These are phyloP conservation scores for Debaryomyces sp. DNA, from an alignment of 1,139 yeast genomes.

Conservation along the genomic window DNA sequence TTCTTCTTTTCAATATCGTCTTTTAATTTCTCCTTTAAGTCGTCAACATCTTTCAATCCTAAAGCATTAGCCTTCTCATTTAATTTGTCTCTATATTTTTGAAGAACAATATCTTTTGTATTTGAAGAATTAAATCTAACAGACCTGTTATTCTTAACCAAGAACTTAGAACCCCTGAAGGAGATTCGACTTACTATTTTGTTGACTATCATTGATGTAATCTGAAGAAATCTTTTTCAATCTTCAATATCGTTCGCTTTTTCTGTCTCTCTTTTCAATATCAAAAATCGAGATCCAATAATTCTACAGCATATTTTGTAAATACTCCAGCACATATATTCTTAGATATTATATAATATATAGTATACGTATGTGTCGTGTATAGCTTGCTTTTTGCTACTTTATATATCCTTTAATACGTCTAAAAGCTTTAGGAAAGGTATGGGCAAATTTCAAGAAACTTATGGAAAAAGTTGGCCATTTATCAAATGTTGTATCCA, in stretches of 20 bases:
- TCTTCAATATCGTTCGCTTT: neutral
- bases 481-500: neutral
- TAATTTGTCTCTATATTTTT: slow-evolving; percentile 35
- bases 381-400: neutral
- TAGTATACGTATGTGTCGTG: neutral
- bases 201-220: neutral
- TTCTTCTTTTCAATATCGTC: slow-evolving; percentile 61
- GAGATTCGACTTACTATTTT: neutral
- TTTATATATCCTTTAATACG: neutral
- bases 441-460: neutral
- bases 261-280: neutral
- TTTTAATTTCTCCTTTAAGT: slow-evolving; percentile 63
- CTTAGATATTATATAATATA: neutral
- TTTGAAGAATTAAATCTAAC: slow-evolving; percentile 2
- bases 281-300: neutral
- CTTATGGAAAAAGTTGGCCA: neutral
- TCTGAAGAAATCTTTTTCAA: neutral
- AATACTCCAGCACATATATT: no score
- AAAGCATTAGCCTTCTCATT: slow-evolving; percentile 38
- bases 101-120: slow-evolving; percentile 6
- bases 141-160: neutral
- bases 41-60: slow-evolving; percentile 53
- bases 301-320: neutral
- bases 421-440: neutral
- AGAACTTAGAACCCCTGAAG: neutral